A percentile compares a stretch with the other conserved stretches of the same genome.
Conservation (phyloP, 169 alveolate genomes). For the Eimeria nieschulzi region DNA sequence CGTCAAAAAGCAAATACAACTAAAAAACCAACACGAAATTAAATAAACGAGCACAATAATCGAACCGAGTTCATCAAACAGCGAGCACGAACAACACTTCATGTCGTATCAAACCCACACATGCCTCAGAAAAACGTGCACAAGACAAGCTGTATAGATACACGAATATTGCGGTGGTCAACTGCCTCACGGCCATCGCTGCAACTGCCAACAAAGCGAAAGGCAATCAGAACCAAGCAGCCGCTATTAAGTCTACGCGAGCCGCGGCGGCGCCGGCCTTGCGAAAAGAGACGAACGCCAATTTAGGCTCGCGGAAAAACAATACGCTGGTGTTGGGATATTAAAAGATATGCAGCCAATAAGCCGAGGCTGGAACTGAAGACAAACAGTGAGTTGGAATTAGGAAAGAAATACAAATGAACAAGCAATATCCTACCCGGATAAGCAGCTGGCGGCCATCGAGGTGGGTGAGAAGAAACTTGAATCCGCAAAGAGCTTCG, state of each 20-base stretch:
- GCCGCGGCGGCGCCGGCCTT: slow-evolving; percentile 67
- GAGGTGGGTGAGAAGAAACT: slow-evolving; percentile 92
- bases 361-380: too few species aligned
- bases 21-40: too few species aligned
- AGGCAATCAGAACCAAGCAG: neutral
- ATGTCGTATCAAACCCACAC: neutral
- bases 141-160: too few species aligned
- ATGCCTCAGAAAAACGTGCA: neutral
- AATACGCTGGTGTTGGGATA: neutral
- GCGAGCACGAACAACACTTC: too few species aligned
- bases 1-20: too few species aligned
- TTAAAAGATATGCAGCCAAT: too few species aligned
- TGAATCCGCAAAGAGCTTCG: slow-evolving; percentile 96
- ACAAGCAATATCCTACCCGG: slow-evolving; percentile 67
- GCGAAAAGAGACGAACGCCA: slow-evolving; percentile 26
- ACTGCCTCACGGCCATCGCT: too few species aligned
- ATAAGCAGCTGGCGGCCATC: slow-evolving; percentile 93
- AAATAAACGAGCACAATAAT: too few species aligned
- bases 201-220: neutral
- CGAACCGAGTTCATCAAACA: too few species aligned
- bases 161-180: too few species aligned
- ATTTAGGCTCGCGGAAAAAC: slow-evolving; percentile 57
- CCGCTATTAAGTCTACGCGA: slow-evolving; percentile 42
- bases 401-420: neutral
- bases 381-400: neutral